These are phyloP conservation scores for Aspergillus affinis DNA, from an alignment of 495 filamentous ascomycete genomes.

Conservation along the genomic window DNA sequence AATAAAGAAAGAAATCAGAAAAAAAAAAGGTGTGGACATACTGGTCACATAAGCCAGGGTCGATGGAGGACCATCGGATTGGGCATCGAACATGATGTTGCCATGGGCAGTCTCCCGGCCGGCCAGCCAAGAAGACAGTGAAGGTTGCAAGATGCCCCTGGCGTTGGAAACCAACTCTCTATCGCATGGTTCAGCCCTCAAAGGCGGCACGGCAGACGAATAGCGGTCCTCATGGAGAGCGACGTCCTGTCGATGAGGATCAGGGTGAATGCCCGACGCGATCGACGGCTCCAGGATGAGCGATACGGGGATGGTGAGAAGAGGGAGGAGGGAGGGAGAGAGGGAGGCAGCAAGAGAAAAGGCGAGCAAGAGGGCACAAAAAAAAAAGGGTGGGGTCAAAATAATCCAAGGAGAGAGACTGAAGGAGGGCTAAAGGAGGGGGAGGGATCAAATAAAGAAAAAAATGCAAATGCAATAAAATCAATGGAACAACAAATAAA, in stretches of 20 bases:
- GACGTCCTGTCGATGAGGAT: conserved; percentile 3
- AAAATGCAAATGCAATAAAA: conserved; percentile 2
- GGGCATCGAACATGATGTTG: conserved; percentile 44
- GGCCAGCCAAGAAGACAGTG: conserved; percentile 19
- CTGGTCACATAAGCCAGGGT: conserved; percentile 37
- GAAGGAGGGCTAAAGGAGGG: conserved; percentile 2
- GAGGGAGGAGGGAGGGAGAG: conserved; percentile 6
- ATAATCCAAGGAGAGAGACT: neutral
- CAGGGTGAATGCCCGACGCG: conserved; percentile 17
- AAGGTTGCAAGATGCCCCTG: conserved; percentile 30
- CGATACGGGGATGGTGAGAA: neutral
- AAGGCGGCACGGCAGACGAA: conserved; percentile 11
- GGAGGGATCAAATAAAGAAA: conserved; percentile 2
- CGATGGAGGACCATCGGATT: conserved; percentile 33
- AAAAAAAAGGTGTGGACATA: conserved; percentile 27
- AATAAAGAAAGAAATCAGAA: conserved; percentile 10
- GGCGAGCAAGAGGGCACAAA: conserved; percentile 9
- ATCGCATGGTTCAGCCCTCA: conserved; percentile 30
- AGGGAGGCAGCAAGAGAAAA: conserved; percentile 2
- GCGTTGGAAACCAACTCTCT: conserved; percentile 19
- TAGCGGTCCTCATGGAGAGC: conserved; percentile 18
- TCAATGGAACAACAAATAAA: neutral
- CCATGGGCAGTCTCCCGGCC: conserved; percentile 27
- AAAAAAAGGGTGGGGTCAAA: conserved; percentile 2
- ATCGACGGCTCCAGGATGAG: conserved; percentile 23